Conservation (phyloP, 2,329 filamentous ascomycete genomes). For the Botrytis tulipae region DNA sequence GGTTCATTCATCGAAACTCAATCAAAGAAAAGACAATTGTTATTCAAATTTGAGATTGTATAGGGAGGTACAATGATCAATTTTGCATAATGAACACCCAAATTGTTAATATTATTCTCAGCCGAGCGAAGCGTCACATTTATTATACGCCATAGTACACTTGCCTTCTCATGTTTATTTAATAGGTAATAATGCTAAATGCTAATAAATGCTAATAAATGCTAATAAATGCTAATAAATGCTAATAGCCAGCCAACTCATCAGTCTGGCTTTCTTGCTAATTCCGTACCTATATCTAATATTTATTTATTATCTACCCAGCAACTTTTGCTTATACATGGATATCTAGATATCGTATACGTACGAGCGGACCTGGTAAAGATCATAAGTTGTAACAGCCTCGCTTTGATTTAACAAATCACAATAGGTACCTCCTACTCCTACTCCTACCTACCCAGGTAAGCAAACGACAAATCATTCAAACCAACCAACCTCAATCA, state of each 20-base stretch:
- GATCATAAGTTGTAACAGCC: background rate
- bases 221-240: too few species aligned
- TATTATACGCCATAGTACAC: background rate
- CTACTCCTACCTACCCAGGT: background rate
- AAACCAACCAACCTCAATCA: background rate
- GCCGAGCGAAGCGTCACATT: slow-evolving; percentile 3
- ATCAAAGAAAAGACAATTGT: background rate
- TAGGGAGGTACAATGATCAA: background rate
- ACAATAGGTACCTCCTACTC: background rate
- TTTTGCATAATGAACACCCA: background rate
- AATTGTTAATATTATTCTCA: background rate
- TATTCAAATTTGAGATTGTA: too few species aligned
- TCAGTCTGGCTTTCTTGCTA: background rate
- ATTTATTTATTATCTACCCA: background rate
- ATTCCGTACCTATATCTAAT: background rate
- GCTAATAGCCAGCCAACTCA: background rate
- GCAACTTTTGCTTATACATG: background rate
- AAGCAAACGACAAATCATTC: slow-evolving; percentile 2
- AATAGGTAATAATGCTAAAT: too few species aligned
- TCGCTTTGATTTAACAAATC: background rate
- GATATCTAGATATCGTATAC: too few species aligned
- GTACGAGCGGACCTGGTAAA: background rate
- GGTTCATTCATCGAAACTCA: background rate
- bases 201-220: too few species aligned
- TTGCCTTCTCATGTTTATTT: background rate